Conservation (phyloP, 164 flowering plant species). For the Pachysandra terminalis region DNA sequence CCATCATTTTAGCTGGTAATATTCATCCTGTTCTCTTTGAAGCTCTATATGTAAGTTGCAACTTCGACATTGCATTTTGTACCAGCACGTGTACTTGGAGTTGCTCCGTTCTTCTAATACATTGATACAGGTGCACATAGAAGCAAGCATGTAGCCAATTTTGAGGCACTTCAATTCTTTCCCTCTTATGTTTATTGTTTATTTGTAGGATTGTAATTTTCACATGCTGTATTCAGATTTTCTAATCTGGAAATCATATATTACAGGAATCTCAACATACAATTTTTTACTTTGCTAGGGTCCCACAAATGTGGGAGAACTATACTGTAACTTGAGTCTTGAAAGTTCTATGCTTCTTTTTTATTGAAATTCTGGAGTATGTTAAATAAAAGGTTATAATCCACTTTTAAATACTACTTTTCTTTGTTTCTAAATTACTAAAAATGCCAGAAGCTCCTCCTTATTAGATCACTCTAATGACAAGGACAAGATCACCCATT, state of each 20-base stretch:
- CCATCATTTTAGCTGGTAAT: slow-evolving; percentile 79
- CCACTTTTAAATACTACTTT: background rate
- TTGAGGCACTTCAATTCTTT: background rate
- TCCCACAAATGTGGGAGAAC: slow-evolving; percentile 90
- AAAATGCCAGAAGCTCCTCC: too few relatives aligned
- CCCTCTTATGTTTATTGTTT: too few relatives aligned
- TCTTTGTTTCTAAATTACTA: too few relatives aligned
- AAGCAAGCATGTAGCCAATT: background rate
- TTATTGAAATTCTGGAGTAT: background rate
- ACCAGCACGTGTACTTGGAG: background rate
- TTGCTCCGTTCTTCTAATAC: background rate
- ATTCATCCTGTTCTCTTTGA: slow-evolving; percentile 89
- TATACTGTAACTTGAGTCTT: slow-evolving; percentile 68
- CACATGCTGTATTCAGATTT: background rate
- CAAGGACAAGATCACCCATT: too few relatives aligned
- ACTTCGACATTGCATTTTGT: slow-evolving; percentile 1
- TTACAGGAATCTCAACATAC: slow-evolving; percentile 95
- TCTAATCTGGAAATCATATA: slow-evolving; percentile 14
- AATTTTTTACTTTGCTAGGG: slow-evolving; percentile 77
- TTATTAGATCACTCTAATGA: too few relatives aligned
- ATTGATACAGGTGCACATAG: background rate
- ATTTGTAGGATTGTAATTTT: background rate
- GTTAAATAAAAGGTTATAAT: background rate
- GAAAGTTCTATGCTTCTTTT: background rate
- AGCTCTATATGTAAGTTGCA: slow-evolving; percentile 79